Evolutionary conservation across 177 flowering plant genomes (phyloP).

Genomic region (Vitis hybrid): DNA sequence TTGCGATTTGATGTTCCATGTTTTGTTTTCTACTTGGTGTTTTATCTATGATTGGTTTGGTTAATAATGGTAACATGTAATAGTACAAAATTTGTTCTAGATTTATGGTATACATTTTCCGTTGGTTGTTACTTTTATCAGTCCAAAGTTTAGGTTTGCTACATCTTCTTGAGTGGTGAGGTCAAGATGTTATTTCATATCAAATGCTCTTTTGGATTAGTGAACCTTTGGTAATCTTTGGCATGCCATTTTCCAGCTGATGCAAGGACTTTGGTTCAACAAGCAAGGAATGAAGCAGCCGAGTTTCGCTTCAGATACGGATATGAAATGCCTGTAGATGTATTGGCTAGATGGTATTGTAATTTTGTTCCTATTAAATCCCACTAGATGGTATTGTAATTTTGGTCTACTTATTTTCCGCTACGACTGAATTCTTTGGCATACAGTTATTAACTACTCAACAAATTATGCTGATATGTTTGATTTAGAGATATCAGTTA

Average conservation of each 20-base stretch:
- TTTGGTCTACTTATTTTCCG: background rate
- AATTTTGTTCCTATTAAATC: background rate
- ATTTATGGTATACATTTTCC: background rate
- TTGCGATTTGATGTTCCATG: too few species aligned
- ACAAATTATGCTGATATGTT: too few species aligned
- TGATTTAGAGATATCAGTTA: too few species aligned
- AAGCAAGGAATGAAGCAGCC: constrained; percentile 97
- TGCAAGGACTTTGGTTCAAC: constrained; percentile 95
- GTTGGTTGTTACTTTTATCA: background rate
- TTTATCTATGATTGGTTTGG: too few species aligned
- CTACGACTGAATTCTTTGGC: background rate
- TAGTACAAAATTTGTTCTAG: background rate
- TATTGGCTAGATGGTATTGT: constrained; percentile 78
- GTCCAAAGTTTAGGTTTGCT: background rate
- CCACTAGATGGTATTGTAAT: constrained; percentile 55
- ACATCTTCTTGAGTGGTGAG: background rate
- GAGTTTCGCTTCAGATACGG: constrained; percentile 88
- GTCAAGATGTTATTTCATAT: background rate
- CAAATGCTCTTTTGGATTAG: background rate
- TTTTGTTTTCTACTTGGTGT: background rate
- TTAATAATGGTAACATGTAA: background rate
- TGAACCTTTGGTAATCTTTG: background rate
- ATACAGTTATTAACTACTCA: too few species aligned
- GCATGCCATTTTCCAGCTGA: constrained; percentile 58
- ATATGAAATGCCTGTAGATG: constrained; percentile 96